Percentiles rank a stretch among this genome's conserved stretches.
phyloP scores from a whole-genome alignment of 805 yeast species.

The Jamesozyma lodderae region DNA sequence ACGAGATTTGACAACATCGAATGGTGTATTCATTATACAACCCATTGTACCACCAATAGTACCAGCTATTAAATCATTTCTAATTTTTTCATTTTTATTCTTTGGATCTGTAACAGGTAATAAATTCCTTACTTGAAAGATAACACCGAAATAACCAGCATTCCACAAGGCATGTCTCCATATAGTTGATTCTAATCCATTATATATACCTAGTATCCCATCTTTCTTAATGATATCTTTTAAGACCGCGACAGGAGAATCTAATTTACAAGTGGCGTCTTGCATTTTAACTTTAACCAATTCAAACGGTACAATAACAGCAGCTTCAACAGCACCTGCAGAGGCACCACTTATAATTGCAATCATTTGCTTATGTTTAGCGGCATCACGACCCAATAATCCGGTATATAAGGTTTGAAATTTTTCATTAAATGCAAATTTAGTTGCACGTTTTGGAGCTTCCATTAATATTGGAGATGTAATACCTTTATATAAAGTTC shows the following conservation, averaged over 20 bases:
- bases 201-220: conserved; percentile 78
- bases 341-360: conserved; percentile 93
- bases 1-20: conserved; percentile 95
- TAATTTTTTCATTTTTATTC: conserved; percentile 64
- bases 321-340: conserved; percentile 95
- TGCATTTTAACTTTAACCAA: conserved; percentile 90
- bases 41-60: conserved; percentile 95
- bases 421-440: conserved; percentile 96
- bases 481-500: conserved; percentile 85
- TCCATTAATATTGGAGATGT: conserved; percentile 97
- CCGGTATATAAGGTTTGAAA: conserved; percentile 80
- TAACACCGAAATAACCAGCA: conserved; percentile 95
- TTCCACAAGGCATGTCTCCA: conserved; percentile 98
- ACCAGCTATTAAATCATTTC: conserved; percentile 86
- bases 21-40: conserved; percentile 91
- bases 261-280: conserved; percentile 77
- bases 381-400: conserved; percentile 49
- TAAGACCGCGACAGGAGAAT: conserved; percentile 63
- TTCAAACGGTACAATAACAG: conserved; percentile 97
- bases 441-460: conserved; percentile 98
- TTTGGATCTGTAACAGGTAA: conserved; percentile 65
- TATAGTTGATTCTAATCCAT: conserved; percentile 91
- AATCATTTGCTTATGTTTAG: conserved; percentile 64
- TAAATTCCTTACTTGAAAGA: conserved; percentile 71
- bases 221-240: conserved; percentile 60